Base-by-base conservation (phyloP, 2,329 filamentous ascomycete genomes). In the Nemania bipapillata region DNA sequence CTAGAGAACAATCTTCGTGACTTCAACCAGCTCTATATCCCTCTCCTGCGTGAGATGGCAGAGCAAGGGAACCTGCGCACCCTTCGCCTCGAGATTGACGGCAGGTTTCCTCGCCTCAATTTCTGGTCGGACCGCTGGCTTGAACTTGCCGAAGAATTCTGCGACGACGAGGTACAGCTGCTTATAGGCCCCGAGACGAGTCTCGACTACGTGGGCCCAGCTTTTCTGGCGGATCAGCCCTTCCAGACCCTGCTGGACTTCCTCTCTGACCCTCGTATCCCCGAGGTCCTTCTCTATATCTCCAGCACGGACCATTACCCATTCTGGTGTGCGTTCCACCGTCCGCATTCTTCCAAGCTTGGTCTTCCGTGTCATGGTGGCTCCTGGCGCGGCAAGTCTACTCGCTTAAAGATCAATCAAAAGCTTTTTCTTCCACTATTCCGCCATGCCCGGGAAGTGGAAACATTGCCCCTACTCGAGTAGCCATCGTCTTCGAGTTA, bases 161-260 rank as follows among this genome's bases (percentile, higher is more conserved):
- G 50, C 42, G 70, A 70, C 17, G 32, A 69, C 24, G 68, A 75
- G 15, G 37, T 74, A 17, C 63, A 59, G 2, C 11, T 74, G 12
- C 17, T 65, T 2, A 20, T 50, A 3, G 71, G 66, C 1, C 68
- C 70, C 28, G 62, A 66, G 7, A 69, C 66, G 8, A 52, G 60
- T 1, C 55, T 28, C 15, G 59, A 72, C 28, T 63, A 74, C 26
- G n/a, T 12, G 3, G 74, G 71, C 6, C 76, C 77, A 2, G 63
- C 68, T 1, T 75, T 76, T 35, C 69, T 78, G 20, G 73, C 72
- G 8, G 66, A 58, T 11, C 37, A 66, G 12, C 72, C 72, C 6
- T 78, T 78, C n/a, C 77, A 78, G 55, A 67, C 63, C 52, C 77
- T 78, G 50, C 69, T 77, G 1, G 70, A 55, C n/a, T 75, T 78